phyloP scores from a whole-genome alignment of 2,329 filamentous ascomycete genomes.

The Biscogniauxia sp. region DNA sequence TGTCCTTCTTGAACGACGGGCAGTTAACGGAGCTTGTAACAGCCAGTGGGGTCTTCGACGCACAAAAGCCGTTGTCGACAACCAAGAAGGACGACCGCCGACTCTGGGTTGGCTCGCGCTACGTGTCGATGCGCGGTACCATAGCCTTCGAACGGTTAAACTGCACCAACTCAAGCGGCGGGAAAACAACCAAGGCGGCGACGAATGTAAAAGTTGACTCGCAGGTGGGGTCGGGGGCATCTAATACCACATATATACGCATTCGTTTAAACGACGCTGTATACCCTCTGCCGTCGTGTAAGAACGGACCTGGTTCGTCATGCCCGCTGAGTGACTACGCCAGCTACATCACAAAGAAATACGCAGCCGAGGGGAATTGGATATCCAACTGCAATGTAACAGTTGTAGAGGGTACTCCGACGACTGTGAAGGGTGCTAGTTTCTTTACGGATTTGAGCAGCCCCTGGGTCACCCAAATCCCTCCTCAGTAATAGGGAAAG shows the following conservation, averaged over 20 bases:
- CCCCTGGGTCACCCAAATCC: slow-evolving; percentile 32
- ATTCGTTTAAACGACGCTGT: slow-evolving; percentile 62
- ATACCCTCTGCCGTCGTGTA: slow-evolving; percentile 56
- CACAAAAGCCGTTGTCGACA: slow-evolving; percentile 47
- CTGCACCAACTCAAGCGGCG: slow-evolving; percentile 36
- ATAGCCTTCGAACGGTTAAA: slow-evolving; percentile 62
- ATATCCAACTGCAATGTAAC: slow-evolving; percentile 47
- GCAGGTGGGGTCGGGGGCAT: background rate
- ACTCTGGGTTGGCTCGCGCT: slow-evolving; percentile 54
- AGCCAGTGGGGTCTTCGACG: slow-evolving; percentile 60
- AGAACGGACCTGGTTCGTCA: slow-evolving; percentile 52
- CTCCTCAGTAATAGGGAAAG: slow-evolving; percentile 11
- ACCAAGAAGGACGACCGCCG: slow-evolving; percentile 45
- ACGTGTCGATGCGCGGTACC: slow-evolving; percentile 63
- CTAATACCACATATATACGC: slow-evolving; percentile 48
- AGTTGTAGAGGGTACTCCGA: slow-evolving; percentile 35
- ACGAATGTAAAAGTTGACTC: slow-evolving; percentile 3
- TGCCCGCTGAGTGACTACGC: slow-evolving; percentile 48
- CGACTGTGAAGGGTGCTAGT: slow-evolving; percentile 43
- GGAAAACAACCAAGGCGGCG: slow-evolving; percentile 2
- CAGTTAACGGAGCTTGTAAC: slow-evolving; percentile 62
- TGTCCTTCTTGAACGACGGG: slow-evolving; percentile 64
- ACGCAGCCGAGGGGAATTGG: slow-evolving; percentile 48
- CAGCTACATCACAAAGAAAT: slow-evolving; percentile 44
- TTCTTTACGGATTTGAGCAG: slow-evolving; percentile 48